Percentiles rank a stretch among this genome's conserved stretches.
phyloP scores from a whole-genome alignment of 495 filamentous ascomycete species.

The Sporormia fimetaria region DNA sequence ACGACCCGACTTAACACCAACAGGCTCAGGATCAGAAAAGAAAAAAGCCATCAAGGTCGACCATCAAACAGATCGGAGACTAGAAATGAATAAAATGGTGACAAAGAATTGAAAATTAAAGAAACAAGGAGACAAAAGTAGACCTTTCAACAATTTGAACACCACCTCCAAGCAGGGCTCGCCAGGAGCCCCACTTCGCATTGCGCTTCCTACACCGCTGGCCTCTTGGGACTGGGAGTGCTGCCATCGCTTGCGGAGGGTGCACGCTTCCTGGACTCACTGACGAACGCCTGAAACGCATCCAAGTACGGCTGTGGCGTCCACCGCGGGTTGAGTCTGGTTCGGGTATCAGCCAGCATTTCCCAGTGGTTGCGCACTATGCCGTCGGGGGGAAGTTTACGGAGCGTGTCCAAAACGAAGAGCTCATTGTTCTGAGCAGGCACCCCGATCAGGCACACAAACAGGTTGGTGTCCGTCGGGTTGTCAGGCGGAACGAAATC shows the following conservation, averaged over 20 bases:
- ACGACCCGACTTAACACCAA: too few relatives aligned
- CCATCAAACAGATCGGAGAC: too few relatives aligned
- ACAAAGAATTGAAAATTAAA: too few relatives aligned
- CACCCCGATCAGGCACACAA: conserved; percentile 15
- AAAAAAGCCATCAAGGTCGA: too few relatives aligned
- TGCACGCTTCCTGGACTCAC: conserved; percentile 19
- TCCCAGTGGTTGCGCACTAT: conserved; percentile 19
- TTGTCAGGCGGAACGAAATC: conserved; percentile 4
- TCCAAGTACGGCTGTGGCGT: conserved; percentile 12
- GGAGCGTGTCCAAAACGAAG: conserved; percentile 19
- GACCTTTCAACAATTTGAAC: background rate
- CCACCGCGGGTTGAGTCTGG: conserved; percentile 1
- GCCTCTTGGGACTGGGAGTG: conserved; percentile 14
- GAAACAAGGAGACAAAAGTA: background rate
- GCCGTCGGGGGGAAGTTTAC: conserved; percentile 14
- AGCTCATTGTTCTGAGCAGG: background rate
- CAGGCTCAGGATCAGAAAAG: too few relatives aligned
- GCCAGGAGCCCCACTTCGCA: background rate
- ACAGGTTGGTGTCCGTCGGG: conserved; percentile 16
- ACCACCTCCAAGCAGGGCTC: too few relatives aligned
- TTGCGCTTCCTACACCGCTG: conserved; percentile 10
- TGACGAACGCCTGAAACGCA: conserved; percentile 9
- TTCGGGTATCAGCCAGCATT: conserved; percentile 4
- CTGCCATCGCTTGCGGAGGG: conserved; percentile 10
- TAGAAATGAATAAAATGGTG: too few relatives aligned